Percentiles rank a stretch among this genome's conserved stretches.
Evolutionary conservation across 2,329 filamentous ascomycete species (phyloP).

Genomic region (Rhinocladiella similis): DNA sequence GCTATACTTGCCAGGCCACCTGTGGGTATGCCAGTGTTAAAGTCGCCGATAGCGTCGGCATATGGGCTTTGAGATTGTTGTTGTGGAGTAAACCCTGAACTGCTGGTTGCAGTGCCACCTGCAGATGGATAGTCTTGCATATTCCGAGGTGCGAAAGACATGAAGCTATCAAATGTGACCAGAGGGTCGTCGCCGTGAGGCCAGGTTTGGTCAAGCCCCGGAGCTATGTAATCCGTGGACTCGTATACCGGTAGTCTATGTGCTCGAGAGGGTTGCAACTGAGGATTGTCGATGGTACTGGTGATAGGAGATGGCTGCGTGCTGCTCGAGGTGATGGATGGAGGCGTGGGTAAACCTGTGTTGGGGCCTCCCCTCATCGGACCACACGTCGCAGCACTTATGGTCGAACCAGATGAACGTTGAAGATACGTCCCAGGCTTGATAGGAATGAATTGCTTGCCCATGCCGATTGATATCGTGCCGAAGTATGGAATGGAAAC

Average conservation of each 20-base stretch:
- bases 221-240: slow-evolving; percentile 17
- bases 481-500: slow-evolving; percentile 50
- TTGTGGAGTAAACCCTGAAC: slow-evolving; percentile 22
- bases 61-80: slow-evolving; percentile 22
- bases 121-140: slow-evolving; percentile 20
- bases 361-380: slow-evolving; percentile 8
- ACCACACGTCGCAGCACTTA: not conserved
- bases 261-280: slow-evolving; percentile 1
- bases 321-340: slow-evolving; percentile 20
- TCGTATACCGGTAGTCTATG: slow-evolving; percentile 15
- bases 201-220: slow-evolving; percentile 21
- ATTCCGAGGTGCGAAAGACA: slow-evolving; percentile 25
- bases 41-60: slow-evolving; percentile 10
- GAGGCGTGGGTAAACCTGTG: slow-evolving; percentile 29
- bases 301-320: slow-evolving; percentile 26
- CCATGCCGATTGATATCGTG: slow-evolving; percentile 40
- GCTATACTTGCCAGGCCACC: slow-evolving; percentile 5
- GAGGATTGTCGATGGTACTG: slow-evolving; percentile 16
- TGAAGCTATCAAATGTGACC: slow-evolving; percentile 31
- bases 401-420: slow-evolving; percentile 3
- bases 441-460: slow-evolving; percentile 34
- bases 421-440: slow-evolving; percentile 25
- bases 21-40: slow-evolving; percentile 2
- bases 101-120: slow-evolving; percentile 10
- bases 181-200: slow-evolving; percentile 28